Percentiles rank a stretch among this genome's conserved stretches.
Conservation (phyloP, 768 basidiomycete genomes). For the Candolleomyces eurysporus region DNA sequence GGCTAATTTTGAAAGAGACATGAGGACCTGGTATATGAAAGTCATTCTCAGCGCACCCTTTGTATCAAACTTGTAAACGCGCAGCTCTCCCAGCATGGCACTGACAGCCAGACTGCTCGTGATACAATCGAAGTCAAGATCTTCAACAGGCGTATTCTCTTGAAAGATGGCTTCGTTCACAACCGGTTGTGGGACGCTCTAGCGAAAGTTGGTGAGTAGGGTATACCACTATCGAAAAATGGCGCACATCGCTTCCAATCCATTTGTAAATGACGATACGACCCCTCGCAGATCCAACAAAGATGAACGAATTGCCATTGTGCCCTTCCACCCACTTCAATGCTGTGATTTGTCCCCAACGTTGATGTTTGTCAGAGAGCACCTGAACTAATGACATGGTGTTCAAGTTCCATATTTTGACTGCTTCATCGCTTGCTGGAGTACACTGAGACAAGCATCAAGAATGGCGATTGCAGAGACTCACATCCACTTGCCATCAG, state of each 20-base stretch:
- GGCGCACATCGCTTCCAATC: background rate
- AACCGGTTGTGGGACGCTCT: background rate
- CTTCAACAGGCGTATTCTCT: background rate
- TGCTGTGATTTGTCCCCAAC: slow-evolving; percentile 1
- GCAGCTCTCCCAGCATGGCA: background rate
- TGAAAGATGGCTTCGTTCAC: background rate
- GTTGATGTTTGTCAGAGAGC: background rate
- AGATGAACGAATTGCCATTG: background rate
- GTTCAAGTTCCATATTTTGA: background rate
- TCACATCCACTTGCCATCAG: background rate
- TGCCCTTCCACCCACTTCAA: background rate
- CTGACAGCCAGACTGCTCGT: background rate
- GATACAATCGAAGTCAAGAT: background rate
- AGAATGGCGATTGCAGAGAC: background rate
- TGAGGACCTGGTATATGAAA: background rate
- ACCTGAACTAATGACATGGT: background rate
- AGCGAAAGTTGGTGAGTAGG: background rate
- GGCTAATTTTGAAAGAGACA: background rate
- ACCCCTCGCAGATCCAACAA: background rate
- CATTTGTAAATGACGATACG: background rate
- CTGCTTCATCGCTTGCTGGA: background rate
- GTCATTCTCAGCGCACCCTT: too few relatives aligned
- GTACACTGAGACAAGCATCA: background rate
- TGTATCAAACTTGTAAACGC: background rate
- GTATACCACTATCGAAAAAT: background rate